These are phyloP conservation scores for Plasmodium inui DNA, from an alignment of 169 alveolate species.

Conservation along the genomic window DNA sequence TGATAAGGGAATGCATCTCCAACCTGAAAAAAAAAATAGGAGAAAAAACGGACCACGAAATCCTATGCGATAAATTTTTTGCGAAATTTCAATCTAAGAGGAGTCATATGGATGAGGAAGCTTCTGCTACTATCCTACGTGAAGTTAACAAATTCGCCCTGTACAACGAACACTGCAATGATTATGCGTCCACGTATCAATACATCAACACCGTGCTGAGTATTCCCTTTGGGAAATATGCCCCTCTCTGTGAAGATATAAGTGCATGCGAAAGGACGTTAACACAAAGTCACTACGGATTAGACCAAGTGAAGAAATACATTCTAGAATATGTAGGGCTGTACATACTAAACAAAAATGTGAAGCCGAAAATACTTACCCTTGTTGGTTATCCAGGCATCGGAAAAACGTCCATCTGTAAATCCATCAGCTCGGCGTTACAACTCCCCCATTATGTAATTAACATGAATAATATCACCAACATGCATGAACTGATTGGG, in stretches of 20 bases:
- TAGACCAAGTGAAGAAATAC: conserved; percentile 93
- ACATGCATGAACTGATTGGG: conserved; percentile 95
- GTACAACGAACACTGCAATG: conserved; percentile 50
- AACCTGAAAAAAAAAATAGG: conserved; percentile 62
- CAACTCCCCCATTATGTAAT: conserved; percentile 90
- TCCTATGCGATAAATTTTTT: conserved; percentile 58
- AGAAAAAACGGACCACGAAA: conserved; percentile 80
- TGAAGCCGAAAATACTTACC: conserved; percentile 93
- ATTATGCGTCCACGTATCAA: conserved; percentile 63
- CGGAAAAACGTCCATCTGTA: conserved; percentile 96
- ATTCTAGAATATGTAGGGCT: conserved; percentile 96
- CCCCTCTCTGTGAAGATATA: conserved; percentile 21
- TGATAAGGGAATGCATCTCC: conserved; percentile 78
- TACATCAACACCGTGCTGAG: conserved; percentile 38
- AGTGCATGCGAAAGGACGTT: conserved; percentile 77
- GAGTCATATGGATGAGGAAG: not conserved
- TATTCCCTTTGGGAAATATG: conserved; percentile 43
- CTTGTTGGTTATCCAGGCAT: conserved; percentile 97
- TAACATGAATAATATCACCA: conserved; percentile 92
- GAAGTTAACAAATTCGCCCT: conserved; percentile 35
- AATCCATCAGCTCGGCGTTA: conserved; percentile 91
- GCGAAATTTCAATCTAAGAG: conserved; percentile 50
- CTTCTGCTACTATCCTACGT: not conserved
- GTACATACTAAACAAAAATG: conserved; percentile 76
- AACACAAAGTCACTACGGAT: conserved; percentile 93